These are phyloP conservation scores for Sphagnum magellanicum DNA, from an alignment of 228 moss, liverwort and hornwort species.

Conservation along the genomic window DNA sequence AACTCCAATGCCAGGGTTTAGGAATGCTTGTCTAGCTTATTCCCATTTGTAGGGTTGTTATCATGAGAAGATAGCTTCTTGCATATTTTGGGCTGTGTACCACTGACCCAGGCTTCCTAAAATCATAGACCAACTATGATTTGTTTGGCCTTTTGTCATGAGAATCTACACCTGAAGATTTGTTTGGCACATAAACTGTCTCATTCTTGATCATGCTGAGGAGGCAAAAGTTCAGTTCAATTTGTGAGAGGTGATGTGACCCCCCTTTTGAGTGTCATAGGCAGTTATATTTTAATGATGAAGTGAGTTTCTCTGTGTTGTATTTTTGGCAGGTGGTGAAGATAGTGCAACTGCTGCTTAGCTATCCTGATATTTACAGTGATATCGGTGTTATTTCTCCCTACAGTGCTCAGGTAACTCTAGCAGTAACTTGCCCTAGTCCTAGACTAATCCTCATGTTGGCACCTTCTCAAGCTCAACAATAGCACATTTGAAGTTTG, in stretches of 20 bases:
- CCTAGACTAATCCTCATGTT: too few species aligned
- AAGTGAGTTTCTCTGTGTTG: too few species aligned
- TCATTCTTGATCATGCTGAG: too few species aligned
- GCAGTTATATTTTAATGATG: too few species aligned
- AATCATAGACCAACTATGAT: too few species aligned
- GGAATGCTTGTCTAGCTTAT: background rate
- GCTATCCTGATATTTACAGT: slow-evolving; percentile 30
- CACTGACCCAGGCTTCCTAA: background rate
- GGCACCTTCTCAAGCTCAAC: too few species aligned
- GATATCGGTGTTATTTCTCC: slow-evolving; percentile 83
- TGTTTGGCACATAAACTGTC: background rate
- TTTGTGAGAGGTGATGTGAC: background rate
- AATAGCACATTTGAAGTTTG: too few species aligned
- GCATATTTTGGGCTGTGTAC: background rate
- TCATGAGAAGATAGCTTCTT: background rate
- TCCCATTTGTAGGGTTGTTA: background rate
- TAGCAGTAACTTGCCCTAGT: too few species aligned
- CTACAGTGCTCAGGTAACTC: slow-evolving; percentile 74
- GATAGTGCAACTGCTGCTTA: slow-evolving; percentile 42
- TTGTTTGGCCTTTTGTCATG: background rate
- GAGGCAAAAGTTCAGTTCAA: background rate
- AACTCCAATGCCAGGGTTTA: background rate
- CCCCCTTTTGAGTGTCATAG: too few species aligned
- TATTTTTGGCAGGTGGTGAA: slow-evolving; percentile 33
- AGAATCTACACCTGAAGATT: background rate